Evolutionary conservation across 495 filamentous ascomycete species (phyloP).

Genomic region (Daldinia vernicosa): DNA sequence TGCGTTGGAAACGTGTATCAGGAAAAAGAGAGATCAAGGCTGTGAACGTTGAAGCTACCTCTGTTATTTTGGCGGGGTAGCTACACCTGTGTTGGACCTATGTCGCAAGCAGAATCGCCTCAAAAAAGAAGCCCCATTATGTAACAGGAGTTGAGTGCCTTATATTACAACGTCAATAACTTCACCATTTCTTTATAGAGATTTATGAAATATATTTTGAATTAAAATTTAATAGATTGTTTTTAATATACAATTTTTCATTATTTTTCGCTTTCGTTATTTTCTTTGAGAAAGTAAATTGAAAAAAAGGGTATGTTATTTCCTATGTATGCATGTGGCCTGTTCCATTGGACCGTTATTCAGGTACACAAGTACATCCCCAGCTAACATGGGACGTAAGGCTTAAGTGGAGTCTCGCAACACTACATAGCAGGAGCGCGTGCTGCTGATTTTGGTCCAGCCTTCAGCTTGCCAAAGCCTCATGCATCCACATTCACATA

Average conservation of each 20-base stretch:
- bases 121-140: too few species aligned
- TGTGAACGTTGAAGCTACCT: neutral
- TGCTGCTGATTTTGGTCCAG: neutral
- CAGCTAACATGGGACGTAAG: conserved; percentile 23
- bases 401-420: conserved; percentile 23
- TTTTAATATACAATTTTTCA: too few species aligned
- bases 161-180: too few species aligned
- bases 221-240: too few species aligned
- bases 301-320: too few species aligned
- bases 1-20: neutral
- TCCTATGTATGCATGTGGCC: neutral
- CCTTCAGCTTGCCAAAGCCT: neutral
- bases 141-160: too few species aligned
- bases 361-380: conserved; percentile 19
- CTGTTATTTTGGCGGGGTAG: conserved; percentile 25
- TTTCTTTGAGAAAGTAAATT: too few species aligned
- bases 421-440: neutral
- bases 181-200: too few species aligned
- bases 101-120: neutral
- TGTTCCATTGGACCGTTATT: conserved; percentile 15
- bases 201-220: too few species aligned
- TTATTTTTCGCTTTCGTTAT: too few species aligned
- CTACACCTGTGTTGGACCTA: neutral
- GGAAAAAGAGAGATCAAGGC: neutral
- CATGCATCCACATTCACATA: neutral